Base-by-base conservation (phyloP, 2,329 filamentous ascomycete species). In the Gaeumannomyces tritici region DNA sequence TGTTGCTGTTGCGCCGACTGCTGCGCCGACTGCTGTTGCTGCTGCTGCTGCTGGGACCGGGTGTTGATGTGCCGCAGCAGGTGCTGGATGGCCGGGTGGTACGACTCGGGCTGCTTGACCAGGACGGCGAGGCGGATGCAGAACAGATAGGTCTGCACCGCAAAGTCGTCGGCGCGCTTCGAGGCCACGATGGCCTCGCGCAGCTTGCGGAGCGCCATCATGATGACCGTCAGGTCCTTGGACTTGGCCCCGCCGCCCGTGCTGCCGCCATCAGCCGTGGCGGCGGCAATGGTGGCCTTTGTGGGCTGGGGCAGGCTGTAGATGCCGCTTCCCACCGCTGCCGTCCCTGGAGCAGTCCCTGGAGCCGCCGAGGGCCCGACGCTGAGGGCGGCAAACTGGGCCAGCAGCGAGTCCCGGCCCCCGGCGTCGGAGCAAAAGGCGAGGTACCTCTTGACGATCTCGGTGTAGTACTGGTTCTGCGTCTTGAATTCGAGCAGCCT, bases 131-230 rank as follows among this genome's bases (percentile, higher is more conserved):
- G 81, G 62, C 93, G 89, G 69, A 96, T 90, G 69, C 90, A 91
- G 79, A 98, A 98, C 65, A 96, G 86, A 75, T 98, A 96, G 21
- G 88, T 90, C 68, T 92, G 87, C n/a, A 89, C 86, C 1, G 93
- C 88, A 74, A 99, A 99, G 61, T 84, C 80, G 71, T 96, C 90
- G 47, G 81, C 79, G 26, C 93, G 86, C 61, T 86, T 85, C 11
- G 89, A 87, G 15, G 90, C 90, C 3, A 96, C 85, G 59, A 98
- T 88, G 28, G 89, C 93, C 77, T 99, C 95, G 63, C 95, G 87
- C 35, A 99, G 84, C 73, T 97, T 98, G 65, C 95, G 88, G 71
- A 98, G 87, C 3, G 93, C 90, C 69, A 90, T 84, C 62, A 97
- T 81, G 61, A 98, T 86, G 26, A 84, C 85, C 2, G 88, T 83